Percentiles rank a stretch among this genome's conserved stretches.
Conservation (phyloP, 495 filamentous ascomycete species). For the Halenospora varia region DNA sequence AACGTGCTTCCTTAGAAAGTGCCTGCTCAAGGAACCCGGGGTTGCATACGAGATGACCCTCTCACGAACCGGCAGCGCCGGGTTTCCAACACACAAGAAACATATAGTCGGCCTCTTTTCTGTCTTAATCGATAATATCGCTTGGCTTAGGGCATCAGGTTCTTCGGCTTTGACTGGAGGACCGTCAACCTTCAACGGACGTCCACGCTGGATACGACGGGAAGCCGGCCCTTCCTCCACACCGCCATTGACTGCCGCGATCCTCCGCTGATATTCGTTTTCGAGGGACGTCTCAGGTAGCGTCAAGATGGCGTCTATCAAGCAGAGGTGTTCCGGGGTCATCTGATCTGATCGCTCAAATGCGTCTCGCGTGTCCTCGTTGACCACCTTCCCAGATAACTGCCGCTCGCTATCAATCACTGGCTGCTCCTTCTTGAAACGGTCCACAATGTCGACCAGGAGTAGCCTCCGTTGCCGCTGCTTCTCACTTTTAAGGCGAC, state of each 20-base stretch:
- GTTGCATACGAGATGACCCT: conserved; percentile 10
- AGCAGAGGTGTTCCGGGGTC: conserved; percentile 9
- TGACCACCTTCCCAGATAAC: conserved; percentile 21
- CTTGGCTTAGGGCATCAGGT: conserved; percentile 7
- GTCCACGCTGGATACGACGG: not conserved
- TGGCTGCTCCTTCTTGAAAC: conserved; percentile 27
- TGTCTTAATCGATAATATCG: conserved; percentile 9
- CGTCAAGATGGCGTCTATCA: conserved; percentile 18
- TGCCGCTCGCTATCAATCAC: conserved; percentile 29
- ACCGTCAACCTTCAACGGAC: not conserved
- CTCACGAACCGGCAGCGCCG: conserved; percentile 1
- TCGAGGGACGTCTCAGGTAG: conserved; percentile 17
- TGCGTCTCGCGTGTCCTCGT: conserved; percentile 6
- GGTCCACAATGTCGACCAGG: conserved; percentile 21
- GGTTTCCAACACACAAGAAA: conserved; percentile 13
- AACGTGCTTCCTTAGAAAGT: conserved; percentile 18
- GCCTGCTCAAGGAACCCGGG: conserved; percentile 9
- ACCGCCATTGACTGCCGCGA: conserved; percentile 13
- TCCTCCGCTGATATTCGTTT: conserved; percentile 12
- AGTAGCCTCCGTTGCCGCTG: conserved; percentile 24
- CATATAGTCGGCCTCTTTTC: conserved; percentile 14
- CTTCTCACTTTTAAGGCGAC: conserved; percentile 19
- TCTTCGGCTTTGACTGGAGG: not conserved
- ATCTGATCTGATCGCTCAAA: conserved; percentile 14
- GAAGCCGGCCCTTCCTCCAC: conserved; percentile 11